Evolutionary conservation across 805 yeast genomes (phyloP).

Genomic region (Kazachstania taianensis): DNA sequence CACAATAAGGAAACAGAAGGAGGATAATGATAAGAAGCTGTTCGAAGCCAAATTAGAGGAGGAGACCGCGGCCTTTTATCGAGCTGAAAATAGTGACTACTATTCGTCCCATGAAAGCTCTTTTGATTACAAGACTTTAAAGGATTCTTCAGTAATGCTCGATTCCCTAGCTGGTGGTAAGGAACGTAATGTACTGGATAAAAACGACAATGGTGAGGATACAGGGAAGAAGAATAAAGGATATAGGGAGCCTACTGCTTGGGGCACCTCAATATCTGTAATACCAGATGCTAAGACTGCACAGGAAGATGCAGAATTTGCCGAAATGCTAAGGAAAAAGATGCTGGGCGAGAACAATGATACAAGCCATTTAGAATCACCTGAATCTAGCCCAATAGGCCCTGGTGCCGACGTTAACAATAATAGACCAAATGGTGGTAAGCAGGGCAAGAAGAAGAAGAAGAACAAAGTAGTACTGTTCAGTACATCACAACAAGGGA

Average conservation of each 20-base stretch:
- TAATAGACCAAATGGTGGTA: background rate
- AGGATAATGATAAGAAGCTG: conserved; percentile 48
- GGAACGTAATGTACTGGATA: background rate
- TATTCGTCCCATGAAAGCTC: conserved; percentile 1
- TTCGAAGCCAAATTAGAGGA: conserved; percentile 52
- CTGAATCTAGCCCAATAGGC: background rate
- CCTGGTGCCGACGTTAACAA: no score
- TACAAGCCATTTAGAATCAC: background rate
- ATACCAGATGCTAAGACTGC: conserved; percentile 28
- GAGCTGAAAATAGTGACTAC: conserved; percentile 43
- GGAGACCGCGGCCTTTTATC: conserved; percentile 48
- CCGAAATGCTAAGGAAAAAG: conserved; percentile 43
- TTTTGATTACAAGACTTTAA: conserved; percentile 1
- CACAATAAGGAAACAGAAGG: conserved; percentile 40
- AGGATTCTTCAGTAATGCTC: conserved; percentile 1
- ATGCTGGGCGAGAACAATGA: conserved; percentile 31
- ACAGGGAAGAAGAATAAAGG: conserved; percentile 9
- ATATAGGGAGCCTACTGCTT: conserved; percentile 45
- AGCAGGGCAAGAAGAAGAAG: conserved; percentile 30
- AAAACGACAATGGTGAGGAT: background rate
- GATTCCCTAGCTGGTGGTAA: conserved; percentile 5
- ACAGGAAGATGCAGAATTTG: conserved; percentile 38
- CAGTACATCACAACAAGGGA: conserved; percentile 10
- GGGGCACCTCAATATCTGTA: conserved; percentile 53
- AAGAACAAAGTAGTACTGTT: conserved; percentile 28